Base-by-base conservation (phyloP, 2,329 filamentous ascomycete species). In the Microcyclospora tardicrescens region DNA sequence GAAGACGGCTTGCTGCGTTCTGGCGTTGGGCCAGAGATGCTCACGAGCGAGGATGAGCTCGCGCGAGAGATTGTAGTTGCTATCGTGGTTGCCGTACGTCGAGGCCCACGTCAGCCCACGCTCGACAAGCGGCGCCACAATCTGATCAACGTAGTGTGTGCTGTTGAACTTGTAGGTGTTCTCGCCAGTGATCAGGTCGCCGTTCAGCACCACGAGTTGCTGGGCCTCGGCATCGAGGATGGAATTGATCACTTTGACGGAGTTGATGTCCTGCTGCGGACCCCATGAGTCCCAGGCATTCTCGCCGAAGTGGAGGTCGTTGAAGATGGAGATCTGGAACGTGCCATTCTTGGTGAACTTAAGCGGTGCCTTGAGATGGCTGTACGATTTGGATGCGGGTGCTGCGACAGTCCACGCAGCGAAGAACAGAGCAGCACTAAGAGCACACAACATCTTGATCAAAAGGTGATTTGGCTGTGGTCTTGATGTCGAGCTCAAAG, bases 81-180 rank as follows among this genome's bases (percentile, higher is more conserved):
- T 68, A 46, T 84, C 80, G 48, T 84, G 80, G 41, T 84, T 84
- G 0, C 80, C 80, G 44, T 84, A 84, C 0, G 77, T 77, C 0
- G 74, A 77, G 2, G 77, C 78, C 73, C 77, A 84, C 0, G 66
- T 64, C 0, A 80, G 52, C 6, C 64, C 62, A 12, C 70, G 67
- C 3, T 69, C 46, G 0, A 79, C 61, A 0, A 84, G 58, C 0
- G 77, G 77, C 2, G 51, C 58, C 1, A 80, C 72, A 9, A 80
- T 68, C 47, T 68, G 58, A 46, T 81, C 73, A 2, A 82, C 41
- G 38, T 79, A 77, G 6, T 58, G 48, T 0, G 72, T 76, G 16
- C 66, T 64, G 49, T 80, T 80, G 3, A 69, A 59, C 3, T 64
- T 41, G 43, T 63, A 72, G 0, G 68, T 69, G 40, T 77, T 75